Conservation (phyloP, 306 rosid species). For the Pueraria montana region DNA sequence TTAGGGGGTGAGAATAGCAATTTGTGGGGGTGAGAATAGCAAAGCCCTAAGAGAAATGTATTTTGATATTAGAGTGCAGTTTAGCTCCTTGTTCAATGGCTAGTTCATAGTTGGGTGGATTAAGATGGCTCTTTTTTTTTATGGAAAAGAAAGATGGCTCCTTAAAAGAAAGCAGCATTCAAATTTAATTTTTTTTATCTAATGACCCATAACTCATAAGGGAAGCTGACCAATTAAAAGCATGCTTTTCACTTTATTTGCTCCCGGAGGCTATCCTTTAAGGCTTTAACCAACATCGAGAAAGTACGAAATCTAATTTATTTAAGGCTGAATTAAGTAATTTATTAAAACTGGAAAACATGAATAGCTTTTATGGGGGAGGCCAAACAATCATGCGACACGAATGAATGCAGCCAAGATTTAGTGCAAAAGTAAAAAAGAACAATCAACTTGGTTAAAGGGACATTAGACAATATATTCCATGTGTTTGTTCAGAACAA, state of each 20-base stretch:
- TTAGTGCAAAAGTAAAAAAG: background rate
- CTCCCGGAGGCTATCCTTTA: background rate
- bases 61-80: background rate
- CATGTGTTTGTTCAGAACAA: constrained; percentile 11
- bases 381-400: background rate
- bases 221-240: background rate
- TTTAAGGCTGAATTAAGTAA: constrained; percentile 5
- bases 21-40: no score
- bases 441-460: constrained; percentile 6
- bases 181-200: background rate
- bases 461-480: constrained; percentile 5
- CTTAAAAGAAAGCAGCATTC: background rate
- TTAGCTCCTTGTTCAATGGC: no score
- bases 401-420: constrained; percentile 3
- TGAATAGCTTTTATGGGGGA: background rate
- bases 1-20: no score
- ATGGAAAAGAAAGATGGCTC: constrained; percentile 7
- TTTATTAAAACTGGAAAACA: constrained; percentile 16
- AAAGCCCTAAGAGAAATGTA: no score
- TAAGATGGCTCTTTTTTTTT: background rate
- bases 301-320: background rate
- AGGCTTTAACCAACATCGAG: constrained; percentile 15
- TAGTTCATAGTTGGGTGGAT: no score
- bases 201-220: no score
- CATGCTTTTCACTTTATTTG: background rate